phyloP scores from a whole-genome alignment of 306 rosid species.

The Sicyos edulis region DNA sequence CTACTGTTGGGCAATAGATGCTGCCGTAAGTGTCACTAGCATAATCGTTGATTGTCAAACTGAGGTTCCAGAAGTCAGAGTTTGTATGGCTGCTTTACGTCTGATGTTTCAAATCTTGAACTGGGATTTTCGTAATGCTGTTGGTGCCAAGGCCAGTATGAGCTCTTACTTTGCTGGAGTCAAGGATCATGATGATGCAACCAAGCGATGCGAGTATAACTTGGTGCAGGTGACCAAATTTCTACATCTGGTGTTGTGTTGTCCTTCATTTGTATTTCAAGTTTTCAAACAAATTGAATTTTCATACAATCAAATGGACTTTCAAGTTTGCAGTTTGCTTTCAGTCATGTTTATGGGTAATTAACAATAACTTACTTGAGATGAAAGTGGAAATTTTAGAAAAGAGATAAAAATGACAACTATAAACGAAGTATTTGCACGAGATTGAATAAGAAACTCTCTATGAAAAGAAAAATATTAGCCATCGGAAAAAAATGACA shows the following conservation, averaged over 20 bases:
- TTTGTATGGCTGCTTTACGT: slow-evolving; percentile 66
- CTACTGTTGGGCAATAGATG: slow-evolving; percentile 81
- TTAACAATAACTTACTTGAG: neutral
- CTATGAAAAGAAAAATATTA: neutral
- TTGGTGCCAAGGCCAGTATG: slow-evolving; percentile 36
- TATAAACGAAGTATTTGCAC: neutral
- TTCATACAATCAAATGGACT: neutral
- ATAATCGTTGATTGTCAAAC: slow-evolving; percentile 63
- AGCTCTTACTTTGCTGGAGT: slow-evolving; percentile 53
- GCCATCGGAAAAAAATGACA: neutral
- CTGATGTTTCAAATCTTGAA: slow-evolving; percentile 95
- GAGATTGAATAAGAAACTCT: neutral
- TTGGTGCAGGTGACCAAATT: slow-evolving; percentile 65
- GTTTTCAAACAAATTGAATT: slow-evolving; percentile 11
- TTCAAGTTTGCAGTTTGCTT: neutral
- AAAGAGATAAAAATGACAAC: neutral
- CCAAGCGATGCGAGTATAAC: slow-evolving; percentile 63
- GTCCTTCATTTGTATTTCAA: neutral
- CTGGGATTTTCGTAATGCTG: slow-evolving; percentile 67
- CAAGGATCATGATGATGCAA: slow-evolving; percentile 58
- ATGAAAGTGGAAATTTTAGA: neutral
- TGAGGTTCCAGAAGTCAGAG: slow-evolving; percentile 75
- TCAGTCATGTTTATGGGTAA: neutral
- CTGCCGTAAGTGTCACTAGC: slow-evolving; percentile 74
- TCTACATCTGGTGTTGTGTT: slow-evolving; percentile 4